Base-by-base conservation (phyloP, 1,139 yeast species). In the Debaryomycetaceae sp. region DNA sequence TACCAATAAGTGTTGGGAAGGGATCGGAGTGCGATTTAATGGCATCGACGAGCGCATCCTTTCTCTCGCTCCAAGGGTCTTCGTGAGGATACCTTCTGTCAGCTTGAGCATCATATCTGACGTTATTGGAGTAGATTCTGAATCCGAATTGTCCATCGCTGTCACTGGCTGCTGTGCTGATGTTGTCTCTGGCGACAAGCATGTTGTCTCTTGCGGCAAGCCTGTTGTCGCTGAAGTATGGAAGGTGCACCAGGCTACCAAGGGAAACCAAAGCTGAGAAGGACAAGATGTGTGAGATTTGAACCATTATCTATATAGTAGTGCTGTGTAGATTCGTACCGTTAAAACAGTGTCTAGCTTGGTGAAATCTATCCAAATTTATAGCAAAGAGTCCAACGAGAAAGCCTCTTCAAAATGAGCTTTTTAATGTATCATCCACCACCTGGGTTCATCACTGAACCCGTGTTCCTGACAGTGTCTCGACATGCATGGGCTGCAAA, bases 1-100 rank as follows among this genome's bases (percentile, higher is more conserved):
- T 48, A 2, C 70, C 70, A 34, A 66, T 53, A 13, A 66, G 52
- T 6, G 65, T 60, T 6, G 70, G 63, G 8, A 45, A 48, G 4
- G 50, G 42, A 8, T 53, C 44, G 36, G 48, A 38, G 11, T 48
- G 49, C 13, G 51, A 45, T 36, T 53, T 45, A 22, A 57, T 54
- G 24, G 54, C 57, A n/a, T 50, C 53, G 38, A 53, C 50, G 8
- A 59, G 65, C 5, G 61, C 64, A 34, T 50, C 59, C 45, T 53
- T 56, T 49, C 65, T 55, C 35, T 51, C 50, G 4, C 46, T 17
- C 71, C 71, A 66, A 1, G 65, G 61, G 39, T 49, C 46, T 49
- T 66, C 71, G 37, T 58, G 58, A 6, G 56, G 52, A 39, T 55
- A 55, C 37, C 64, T 47, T 6, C 50, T 49, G 11, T 34, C 27